These are phyloP conservation scores for Ascocoryne sarcoides DNA, from an alignment of 2,329 filamentous ascomycete genomes.

Conservation along the genomic window DNA sequence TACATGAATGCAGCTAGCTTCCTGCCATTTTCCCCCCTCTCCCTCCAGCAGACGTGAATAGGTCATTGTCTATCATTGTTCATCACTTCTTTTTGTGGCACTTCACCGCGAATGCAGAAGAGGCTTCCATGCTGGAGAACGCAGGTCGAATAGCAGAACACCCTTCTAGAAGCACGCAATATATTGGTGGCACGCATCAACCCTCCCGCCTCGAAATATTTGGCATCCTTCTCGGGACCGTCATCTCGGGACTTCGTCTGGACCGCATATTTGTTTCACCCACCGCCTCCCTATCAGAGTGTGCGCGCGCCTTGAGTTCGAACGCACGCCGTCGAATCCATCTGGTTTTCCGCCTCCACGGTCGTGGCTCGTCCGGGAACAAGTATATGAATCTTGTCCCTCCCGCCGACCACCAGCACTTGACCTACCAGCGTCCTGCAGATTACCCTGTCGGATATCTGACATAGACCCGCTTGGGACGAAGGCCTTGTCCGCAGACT, in stretches of 20 bases:
- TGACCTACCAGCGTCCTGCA: constrained; percentile 7
- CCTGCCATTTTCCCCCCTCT: too few relatives aligned
- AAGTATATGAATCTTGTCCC: constrained; percentile 14
- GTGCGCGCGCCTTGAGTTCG: too few relatives aligned
- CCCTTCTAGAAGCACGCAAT: constrained; percentile 19
- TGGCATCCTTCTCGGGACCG: too few relatives aligned
- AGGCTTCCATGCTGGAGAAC: too few relatives aligned
- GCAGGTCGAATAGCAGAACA: constrained; percentile 2
- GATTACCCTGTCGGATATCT: constrained; percentile 3
- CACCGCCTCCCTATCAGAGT: too few relatives aligned
- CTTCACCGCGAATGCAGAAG: too few relatives aligned
- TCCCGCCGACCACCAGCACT: constrained; percentile 2
- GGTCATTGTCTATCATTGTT: too few relatives aligned
- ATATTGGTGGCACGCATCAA: constrained; percentile 18
- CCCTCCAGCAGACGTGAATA: too few relatives aligned
- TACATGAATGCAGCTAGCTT: too few relatives aligned
- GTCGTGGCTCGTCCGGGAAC: constrained; percentile 9
- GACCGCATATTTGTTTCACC: background rate
- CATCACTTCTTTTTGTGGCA: too few relatives aligned
- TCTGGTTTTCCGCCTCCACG: constrained; percentile 8
- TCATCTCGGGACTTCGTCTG: too few relatives aligned
- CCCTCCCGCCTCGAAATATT: constrained; percentile 1
- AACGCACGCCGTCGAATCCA: constrained; percentile 2
- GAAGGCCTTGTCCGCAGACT: background rate
- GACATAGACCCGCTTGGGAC: background rate